Evolutionary conservation across 2,329 filamentous ascomycete genomes (phyloP).

Genomic region (Beauveria asiatica): DNA sequence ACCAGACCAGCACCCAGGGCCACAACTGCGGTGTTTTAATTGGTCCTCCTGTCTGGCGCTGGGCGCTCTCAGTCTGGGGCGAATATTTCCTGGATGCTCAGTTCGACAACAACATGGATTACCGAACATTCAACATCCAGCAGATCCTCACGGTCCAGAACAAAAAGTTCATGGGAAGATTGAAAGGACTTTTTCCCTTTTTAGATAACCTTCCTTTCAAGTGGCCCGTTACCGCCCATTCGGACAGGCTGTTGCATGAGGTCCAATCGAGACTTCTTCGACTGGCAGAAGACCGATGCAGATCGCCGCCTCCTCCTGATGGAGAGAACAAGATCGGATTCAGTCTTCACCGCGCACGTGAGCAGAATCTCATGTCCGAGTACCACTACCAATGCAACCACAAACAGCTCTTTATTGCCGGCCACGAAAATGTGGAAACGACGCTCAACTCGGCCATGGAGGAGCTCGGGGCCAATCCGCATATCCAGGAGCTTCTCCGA

Average conservation of each 20-base stretch:
- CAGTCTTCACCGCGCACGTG: not conserved
- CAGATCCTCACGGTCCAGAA: not conserved
- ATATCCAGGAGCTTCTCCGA: not conserved
- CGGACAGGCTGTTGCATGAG: not conserved
- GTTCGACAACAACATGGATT: not conserved
- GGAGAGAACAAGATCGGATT: not conserved
- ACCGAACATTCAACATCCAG: not conserved
- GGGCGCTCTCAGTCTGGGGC: not conserved
- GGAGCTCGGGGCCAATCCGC: not conserved
- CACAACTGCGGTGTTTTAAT: not conserved
- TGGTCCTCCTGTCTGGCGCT: not conserved
- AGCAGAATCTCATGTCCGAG: not conserved
- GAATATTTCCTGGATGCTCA: slow-evolving; percentile 6
- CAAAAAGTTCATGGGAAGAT: not conserved
- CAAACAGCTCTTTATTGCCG: slow-evolving; percentile 6
- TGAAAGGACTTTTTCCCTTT: not conserved
- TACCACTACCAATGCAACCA: slow-evolving; percentile 2
- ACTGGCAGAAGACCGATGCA: not conserved
- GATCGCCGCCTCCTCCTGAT: not conserved
- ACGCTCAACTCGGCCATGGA: not conserved
- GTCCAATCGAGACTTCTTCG: not conserved
- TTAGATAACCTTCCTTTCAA: not conserved
- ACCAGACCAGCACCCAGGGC: not conserved
- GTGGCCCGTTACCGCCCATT: not conserved
- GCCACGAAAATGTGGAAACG: slow-evolving; percentile 6